Conservation (phyloP, 331 rosid genomes). For the Quercus phellos region DNA sequence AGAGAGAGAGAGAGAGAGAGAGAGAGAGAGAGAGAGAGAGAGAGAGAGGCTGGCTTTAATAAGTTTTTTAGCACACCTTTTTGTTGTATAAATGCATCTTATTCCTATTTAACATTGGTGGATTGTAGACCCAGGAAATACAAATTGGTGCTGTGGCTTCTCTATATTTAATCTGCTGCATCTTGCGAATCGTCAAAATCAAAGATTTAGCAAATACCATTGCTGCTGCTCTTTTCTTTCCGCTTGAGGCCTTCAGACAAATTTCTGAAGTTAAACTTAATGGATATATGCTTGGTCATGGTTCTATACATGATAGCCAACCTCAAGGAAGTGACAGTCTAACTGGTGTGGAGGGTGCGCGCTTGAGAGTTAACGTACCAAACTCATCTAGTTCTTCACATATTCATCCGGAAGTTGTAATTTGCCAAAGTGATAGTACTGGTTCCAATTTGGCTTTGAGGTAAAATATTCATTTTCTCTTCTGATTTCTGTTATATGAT, state of each 20-base stretch:
- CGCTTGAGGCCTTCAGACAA: slow-evolving; percentile 45
- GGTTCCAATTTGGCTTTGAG: slow-evolving; percentile 38
- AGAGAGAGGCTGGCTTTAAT: neutral
- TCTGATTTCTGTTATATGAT: neutral
- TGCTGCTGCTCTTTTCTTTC: slow-evolving; percentile 74
- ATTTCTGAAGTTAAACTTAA: slow-evolving; percentile 25
- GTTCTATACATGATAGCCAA: slow-evolving; percentile 23
- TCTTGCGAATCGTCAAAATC: slow-evolving; percentile 72
- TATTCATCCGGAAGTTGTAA: slow-evolving; percentile 6
- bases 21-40: too few relatives aligned
- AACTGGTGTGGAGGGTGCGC: slow-evolving; percentile 12
- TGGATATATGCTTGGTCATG: slow-evolving; percentile 25
- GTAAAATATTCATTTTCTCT: slow-evolving; percentile 17
- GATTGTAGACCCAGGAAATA: slow-evolving; percentile 50
- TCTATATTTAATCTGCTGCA: slow-evolving; percentile 78
- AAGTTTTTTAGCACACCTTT: neutral
- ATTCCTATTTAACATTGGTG: slow-evolving; percentile 28
- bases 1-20: neutral
- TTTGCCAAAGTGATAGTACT: slow-evolving; percentile 7
- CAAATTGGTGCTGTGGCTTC: slow-evolving; percentile 59
- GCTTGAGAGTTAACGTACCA: slow-evolving; percentile 12
- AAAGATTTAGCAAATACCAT: slow-evolving; percentile 82
- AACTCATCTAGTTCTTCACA: slow-evolving; percentile 20
- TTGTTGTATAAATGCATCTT: neutral
- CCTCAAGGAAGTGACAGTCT: slow-evolving; percentile 16